Evolutionary conservation across 768 basidiomycete species (phyloP).

Genomic region (Pulveroboletus ravenelii): DNA sequence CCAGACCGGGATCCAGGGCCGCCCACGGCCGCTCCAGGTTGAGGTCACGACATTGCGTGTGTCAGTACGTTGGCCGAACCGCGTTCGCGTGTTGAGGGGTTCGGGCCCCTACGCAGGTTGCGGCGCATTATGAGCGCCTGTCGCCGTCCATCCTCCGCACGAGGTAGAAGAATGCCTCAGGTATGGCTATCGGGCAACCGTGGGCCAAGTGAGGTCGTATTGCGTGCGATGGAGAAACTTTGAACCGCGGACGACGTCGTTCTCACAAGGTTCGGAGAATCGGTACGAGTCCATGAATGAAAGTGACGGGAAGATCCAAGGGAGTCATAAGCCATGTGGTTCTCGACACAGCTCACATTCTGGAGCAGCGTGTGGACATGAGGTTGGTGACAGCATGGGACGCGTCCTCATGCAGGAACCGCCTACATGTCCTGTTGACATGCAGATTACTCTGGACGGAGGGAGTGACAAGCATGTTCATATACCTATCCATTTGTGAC

Average conservation of each 20-base stretch:
- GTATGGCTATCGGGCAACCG: too few relatives aligned
- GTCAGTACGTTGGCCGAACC: not conserved
- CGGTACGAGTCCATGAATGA: conserved; percentile 7
- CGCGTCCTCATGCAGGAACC: not conserved
- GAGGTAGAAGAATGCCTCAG: not conserved
- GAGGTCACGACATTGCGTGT: not conserved
- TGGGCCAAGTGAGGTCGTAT: not conserved
- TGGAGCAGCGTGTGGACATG: not conserved
- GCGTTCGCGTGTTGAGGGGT: not conserved
- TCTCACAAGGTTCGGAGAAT: conserved; percentile 11
- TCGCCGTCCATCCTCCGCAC: not conserved
- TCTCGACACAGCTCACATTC: not conserved
- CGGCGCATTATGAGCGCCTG: not conserved
- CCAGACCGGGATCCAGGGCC: conserved; percentile 1
- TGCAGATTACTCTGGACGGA: not conserved
- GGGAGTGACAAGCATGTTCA: not conserved
- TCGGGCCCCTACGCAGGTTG: not conserved
- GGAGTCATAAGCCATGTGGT: not conserved
- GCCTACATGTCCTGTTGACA: not conserved
- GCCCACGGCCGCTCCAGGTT: not conserved
- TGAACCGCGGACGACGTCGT: not conserved
- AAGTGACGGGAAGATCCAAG: not conserved
- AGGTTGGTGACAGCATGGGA: not conserved
- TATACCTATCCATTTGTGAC: not conserved
- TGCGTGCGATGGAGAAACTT: conserved; percentile 4